These are phyloP conservation scores for Phytopythium chamaehyphon DNA, from an alignment of 352 stramenopile genomes.

Conservation along the genomic window DNA sequence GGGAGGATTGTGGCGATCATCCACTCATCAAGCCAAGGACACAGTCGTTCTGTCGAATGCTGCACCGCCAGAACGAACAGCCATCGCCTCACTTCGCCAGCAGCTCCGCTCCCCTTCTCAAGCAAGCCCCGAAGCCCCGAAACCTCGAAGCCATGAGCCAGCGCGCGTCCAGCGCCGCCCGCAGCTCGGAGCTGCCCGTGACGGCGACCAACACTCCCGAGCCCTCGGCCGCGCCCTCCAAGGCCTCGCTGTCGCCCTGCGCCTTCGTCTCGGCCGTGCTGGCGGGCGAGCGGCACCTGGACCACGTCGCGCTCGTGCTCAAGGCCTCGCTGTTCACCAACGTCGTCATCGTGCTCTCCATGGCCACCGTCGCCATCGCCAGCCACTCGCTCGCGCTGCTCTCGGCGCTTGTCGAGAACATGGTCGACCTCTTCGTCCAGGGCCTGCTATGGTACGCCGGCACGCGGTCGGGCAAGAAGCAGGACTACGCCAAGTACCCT, in stretches of 20 bases:
- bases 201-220: background rate
- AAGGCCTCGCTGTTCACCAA: conserved; percentile 58
- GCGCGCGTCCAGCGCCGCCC: background rate
- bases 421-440: conserved; percentile 92
- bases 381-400: conserved; percentile 89
- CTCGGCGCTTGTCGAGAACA: conserved; percentile 88
- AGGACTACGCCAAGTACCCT: conserved; percentile 90
- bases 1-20: too few species aligned
- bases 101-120: too few species aligned
- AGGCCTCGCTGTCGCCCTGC: conserved; percentile 2
- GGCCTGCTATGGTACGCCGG: conserved; percentile 88
- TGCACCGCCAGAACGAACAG: too few species aligned
- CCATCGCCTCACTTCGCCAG: too few species aligned
- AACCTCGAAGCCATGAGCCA: background rate
- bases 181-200: conserved; percentile 2
- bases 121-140: background rate
- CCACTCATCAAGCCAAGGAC: too few species aligned
- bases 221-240: background rate
- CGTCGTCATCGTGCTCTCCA: conserved; percentile 60
- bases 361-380: conserved; percentile 62
- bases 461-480: conserved; percentile 66
- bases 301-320: conserved; percentile 53
- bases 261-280: background rate
- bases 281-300: conserved; percentile 32
- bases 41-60: too few species aligned